Evolutionary conservation across 208 protist genomes (phyloP).

Genomic region (Trypanosoma lewisi): DNA sequence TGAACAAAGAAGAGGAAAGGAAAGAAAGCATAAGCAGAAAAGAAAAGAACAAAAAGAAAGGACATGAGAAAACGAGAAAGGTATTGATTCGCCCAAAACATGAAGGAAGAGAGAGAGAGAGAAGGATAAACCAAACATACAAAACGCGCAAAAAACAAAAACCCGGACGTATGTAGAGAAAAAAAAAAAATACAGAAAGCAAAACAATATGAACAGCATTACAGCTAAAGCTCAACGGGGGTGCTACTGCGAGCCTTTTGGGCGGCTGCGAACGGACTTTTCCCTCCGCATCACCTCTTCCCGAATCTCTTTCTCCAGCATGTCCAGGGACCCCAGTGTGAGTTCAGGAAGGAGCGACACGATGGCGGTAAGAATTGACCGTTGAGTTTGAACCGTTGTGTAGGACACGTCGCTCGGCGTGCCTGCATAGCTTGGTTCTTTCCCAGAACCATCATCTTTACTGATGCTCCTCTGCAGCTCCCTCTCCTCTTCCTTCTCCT

Average conservation of each 20-base stretch:
- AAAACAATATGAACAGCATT: background rate
- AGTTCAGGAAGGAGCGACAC: constrained; percentile 84
- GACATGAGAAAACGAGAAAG: background rate
- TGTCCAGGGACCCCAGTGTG: constrained; percentile 70
- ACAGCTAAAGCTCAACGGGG: background rate
- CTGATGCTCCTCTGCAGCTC: background rate
- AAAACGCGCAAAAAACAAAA: too few relatives aligned
- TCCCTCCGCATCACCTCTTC: constrained; percentile 47
- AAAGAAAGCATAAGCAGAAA: background rate
- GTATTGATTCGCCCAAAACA: too few relatives aligned
- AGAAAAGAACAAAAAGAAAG: constrained; percentile 2
- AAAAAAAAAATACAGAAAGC: background rate
- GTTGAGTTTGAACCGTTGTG: constrained; percentile 61
- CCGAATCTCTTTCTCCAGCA: constrained; percentile 73
- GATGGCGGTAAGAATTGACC: constrained; percentile 78
- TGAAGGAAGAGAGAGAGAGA: too few relatives aligned
- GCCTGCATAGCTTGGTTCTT: background rate
- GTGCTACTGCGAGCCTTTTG: background rate
- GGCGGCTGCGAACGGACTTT: background rate
- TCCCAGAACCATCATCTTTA: background rate
- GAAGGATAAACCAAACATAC: too few relatives aligned
- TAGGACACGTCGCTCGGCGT: background rate
- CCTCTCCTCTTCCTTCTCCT: background rate
- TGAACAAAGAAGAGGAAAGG: constrained; percentile 5
- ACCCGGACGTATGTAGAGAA: background rate